phyloP scores from a whole-genome alignment of 2,329 filamentous ascomycete species.

The Pseudogymnoascus pannorum region DNA sequence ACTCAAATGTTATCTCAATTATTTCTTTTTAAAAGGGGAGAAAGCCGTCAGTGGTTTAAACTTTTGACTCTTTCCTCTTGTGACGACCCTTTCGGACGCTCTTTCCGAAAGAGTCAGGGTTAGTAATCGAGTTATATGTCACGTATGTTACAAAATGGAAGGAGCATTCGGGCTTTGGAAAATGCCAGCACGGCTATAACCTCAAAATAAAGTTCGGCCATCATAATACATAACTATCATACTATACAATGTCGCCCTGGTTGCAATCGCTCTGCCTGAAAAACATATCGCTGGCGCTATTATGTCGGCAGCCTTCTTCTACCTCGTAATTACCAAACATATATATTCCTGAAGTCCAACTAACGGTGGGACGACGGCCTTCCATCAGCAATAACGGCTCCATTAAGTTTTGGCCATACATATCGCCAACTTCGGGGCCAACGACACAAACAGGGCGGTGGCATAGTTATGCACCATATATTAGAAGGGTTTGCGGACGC shows the following conservation, averaged over 20 bases:
- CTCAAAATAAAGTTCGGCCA: neutral
- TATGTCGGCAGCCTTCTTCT: neutral
- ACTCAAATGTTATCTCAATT: neutral
- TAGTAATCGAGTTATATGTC: neutral
- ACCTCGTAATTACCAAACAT: neutral
- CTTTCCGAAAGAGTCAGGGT: neutral
- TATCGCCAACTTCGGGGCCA: neutral
- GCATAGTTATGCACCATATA: neutral
- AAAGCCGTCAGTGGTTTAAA: neutral
- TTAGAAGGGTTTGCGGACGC: neutral
- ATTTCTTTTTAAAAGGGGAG: neutral
- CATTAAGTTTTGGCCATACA: neutral
- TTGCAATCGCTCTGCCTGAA: neutral
- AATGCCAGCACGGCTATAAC: neutral
- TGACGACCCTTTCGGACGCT: neutral
- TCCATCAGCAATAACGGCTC: neutral
- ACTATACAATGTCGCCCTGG: neutral
- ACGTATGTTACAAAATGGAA: neutral
- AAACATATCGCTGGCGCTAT: neutral
- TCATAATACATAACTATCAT: conserved; percentile 6
- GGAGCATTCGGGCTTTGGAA: neutral
- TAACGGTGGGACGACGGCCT: neutral
- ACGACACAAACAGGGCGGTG: neutral
- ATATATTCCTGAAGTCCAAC: too few species aligned
- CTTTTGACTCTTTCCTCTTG: neutral